Percentiles rank a stretch among this genome's conserved stretches.
Evolutionary conservation across 129 eudicot genomes (phyloP).

Genomic region (Logfia minima): DNA sequence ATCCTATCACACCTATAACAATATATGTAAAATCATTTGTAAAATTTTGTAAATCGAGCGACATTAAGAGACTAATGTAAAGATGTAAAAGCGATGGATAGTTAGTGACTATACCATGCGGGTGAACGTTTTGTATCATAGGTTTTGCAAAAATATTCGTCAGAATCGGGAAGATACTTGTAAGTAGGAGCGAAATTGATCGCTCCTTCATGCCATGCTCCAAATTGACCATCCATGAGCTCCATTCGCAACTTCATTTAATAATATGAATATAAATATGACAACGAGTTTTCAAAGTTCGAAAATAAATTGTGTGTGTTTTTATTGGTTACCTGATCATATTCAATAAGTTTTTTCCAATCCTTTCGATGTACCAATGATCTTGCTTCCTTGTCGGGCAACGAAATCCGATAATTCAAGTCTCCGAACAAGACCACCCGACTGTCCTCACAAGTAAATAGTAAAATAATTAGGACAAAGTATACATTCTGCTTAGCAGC

Average conservation of each 20-base stretch:
- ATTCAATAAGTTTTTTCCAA: constrained; percentile 53
- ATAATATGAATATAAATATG: not conserved
- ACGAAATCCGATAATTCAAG: constrained; percentile 71
- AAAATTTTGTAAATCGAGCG: not conserved
- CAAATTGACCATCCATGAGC: constrained; percentile 58
- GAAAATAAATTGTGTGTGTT: not conserved
- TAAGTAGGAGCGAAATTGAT: constrained; percentile 75
- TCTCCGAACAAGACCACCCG: constrained; percentile 68
- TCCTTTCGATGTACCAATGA: constrained; percentile 48
- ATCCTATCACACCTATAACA: constrained; percentile 67
- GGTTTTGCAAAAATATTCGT: constrained; percentile 53
- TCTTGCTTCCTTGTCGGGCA: constrained; percentile 55
- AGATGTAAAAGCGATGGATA: not conserved
- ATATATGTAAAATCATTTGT: not conserved
- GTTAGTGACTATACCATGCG: constrained; percentile 54
- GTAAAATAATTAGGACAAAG: not conserved
- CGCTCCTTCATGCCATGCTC: constrained; percentile 69
- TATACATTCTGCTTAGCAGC: not conserved
- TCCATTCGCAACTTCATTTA: constrained; percentile 52
- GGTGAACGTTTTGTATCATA: constrained; percentile 64
- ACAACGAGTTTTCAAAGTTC: not conserved
- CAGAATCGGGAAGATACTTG: constrained; percentile 57
- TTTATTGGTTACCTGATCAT: constrained; percentile 64
- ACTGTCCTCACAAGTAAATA: constrained; percentile 26
- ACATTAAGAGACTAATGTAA: not conserved